Evolutionary conservation across 176 grass and related monocot species (phyloP), one percentile per base, ranked within the genome.

Genomic region (Oryza nivara): DNA sequence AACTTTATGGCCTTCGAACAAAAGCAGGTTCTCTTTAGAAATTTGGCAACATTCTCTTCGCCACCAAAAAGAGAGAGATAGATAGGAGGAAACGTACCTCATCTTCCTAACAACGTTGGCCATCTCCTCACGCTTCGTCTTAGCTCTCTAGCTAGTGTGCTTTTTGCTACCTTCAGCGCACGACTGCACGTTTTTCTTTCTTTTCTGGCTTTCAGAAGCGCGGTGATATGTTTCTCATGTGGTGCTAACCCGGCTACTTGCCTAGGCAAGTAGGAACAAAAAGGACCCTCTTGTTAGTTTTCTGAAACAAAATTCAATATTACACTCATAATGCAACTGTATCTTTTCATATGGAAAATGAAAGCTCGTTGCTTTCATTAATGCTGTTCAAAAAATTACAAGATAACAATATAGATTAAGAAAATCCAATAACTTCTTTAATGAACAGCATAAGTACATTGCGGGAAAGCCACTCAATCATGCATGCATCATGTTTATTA

Each of bases 91-190:
- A 76, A 32, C 38, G 61, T 87, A 87, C 77, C 87, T 90, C 81
- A 82, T 90, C 88, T 73, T 92, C 84, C 88, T 90, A 77, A 87
- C 72, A 81, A 81, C 32, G 73, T 81, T 52, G 63, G 63, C 3
- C 81, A 87, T 87, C 41, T 84, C 81, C 77, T 90, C 81, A 74
- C 67, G 72, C 77, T 81, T 84, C 84, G 74, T 89, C 77, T 89
- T 90, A 30, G 87, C 84, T 78, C 87, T 83, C 65, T 75, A 73
- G 23, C 65, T 75, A 73, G 23, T 84, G 90, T 56, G 84, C 80
- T 84, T 38, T 89, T 92, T 34, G 84, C 80, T 48, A 92, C 30
- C 77, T 82, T 82, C 19, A 88, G 76, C 64, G 76, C 76, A 77
- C 4, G 54, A 88, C 71, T 69, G 76, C 71, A 77, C 9, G 54